Percentiles rank a stretch among this genome's conserved stretches.
These are phyloP conservation scores for Pythium insidiosum DNA, from an alignment of 352 stramenopile genomes.

Conservation along the genomic window DNA sequence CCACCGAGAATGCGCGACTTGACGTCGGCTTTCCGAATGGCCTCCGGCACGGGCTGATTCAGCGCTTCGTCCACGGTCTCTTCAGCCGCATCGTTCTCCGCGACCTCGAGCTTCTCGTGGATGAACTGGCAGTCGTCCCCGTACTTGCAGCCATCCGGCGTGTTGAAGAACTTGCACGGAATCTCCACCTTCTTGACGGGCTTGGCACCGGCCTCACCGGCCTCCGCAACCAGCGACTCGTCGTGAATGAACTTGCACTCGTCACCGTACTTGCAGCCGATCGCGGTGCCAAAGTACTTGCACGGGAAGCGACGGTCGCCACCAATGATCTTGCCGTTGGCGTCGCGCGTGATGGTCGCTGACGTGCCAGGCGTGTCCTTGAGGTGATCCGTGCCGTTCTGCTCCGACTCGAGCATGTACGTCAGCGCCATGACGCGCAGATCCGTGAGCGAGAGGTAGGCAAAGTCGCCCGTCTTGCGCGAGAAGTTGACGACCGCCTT, in stretches of 20 bases:
- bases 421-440: slow-evolving; percentile 83
- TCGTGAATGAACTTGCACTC: slow-evolving; percentile 82
- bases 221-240: slow-evolving; percentile 16
- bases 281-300: slow-evolving; percentile 73
- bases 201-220: slow-evolving; percentile 6
- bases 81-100: slow-evolving; percentile 4
- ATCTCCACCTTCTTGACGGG: no score
- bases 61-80: slow-evolving; percentile 15
- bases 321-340: slow-evolving; percentile 60
- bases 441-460: slow-evolving; percentile 78
- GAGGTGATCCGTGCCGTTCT: slow-evolving; percentile 58
- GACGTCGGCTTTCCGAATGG: slow-evolving; percentile 69
- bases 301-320: slow-evolving; percentile 44
- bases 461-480: slow-evolving; percentile 82
- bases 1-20: slow-evolving; percentile 85
- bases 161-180: no score
- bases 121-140: slow-evolving; percentile 66
- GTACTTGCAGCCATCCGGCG: slow-evolving; percentile 64
- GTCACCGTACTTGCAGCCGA: slow-evolving; percentile 75
- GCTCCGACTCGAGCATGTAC: slow-evolving; percentile 80
- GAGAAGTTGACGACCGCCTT: slow-evolving; percentile 75
- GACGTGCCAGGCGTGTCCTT: slow-evolving; percentile 60
- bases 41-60: slow-evolving; percentile 28
- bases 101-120: slow-evolving; percentile 39
- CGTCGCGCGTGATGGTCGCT: slow-evolving; percentile 52